Base-by-base conservation (phyloP, 2,329 filamentous ascomycete genomes). In the Aspergillus pseudoterreus region DNA sequence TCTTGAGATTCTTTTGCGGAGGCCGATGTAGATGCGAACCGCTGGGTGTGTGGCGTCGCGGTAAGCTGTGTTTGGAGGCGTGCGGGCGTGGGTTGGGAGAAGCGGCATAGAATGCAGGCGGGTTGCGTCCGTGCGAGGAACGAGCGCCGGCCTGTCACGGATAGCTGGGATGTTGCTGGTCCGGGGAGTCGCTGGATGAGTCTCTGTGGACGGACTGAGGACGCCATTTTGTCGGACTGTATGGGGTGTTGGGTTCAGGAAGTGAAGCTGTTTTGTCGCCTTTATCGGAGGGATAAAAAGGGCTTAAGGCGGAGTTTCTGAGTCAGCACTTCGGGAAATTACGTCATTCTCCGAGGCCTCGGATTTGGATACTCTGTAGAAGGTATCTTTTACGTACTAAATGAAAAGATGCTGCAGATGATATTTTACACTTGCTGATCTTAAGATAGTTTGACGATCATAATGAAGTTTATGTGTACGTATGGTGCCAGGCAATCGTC, bases 21-120 rank as follows among this genome's bases (percentile, higher is more conserved):
- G 12, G 32, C n/a, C 4, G 53, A 50, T 5, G 60, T 59, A 5
- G 63, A 64, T 17, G 63, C 53, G 50, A 48, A 57, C 10, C 59
- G 61, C 22, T 51, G 52, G 38, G 35, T 10, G 8, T 4, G 8
- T 30, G 4, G 24, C 6, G 24, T 27, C 8, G 4, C 4, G 2
- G 24, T 27, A 9, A 2, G 24, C 32, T 17, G 21, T 32, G 27
- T 14, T 27, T 39, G 50, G 24, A 17, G 49, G 22, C 32, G 43
- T 33, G 22, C 15, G 24, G 22, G 9, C 38, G 27, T 21, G 10
- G 6, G 32, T 27, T 54, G 56, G 14, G 11, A 48, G 35, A 47
- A 45, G 44, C 48, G 61, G 46, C 52, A 59, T 19, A 54, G 43
- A 17, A 54, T 50, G 39, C 55, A 60, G 12, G 57, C 52, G 45